Evolutionary conservation across 805 yeast species (phyloP).

Genomic region (Candida sphagnicola): DNA sequence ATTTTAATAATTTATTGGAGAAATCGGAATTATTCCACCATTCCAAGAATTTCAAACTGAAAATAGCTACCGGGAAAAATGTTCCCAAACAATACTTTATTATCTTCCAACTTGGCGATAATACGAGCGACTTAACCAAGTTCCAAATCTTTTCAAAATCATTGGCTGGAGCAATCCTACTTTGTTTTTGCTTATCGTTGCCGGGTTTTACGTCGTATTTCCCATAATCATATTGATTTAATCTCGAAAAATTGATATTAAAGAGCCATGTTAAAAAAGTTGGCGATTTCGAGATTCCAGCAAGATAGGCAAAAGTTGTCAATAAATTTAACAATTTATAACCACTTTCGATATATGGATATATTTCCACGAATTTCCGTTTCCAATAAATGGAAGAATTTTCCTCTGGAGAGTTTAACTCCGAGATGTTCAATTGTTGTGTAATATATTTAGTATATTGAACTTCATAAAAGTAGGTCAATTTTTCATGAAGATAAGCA

Average conservation of each 20-base stretch:
- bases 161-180: conserved; percentile 40
- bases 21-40: conserved; percentile 89
- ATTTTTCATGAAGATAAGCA: conserved; percentile 67
- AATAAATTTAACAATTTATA: conserved; percentile 49
- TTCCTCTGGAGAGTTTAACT: conserved; percentile 19
- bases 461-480: conserved; percentile 59
- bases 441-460: conserved; percentile 58
- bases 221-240: conserved; percentile 48
- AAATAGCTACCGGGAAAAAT: conserved; percentile 76
- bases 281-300: conserved; percentile 64
- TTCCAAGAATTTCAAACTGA: conserved; percentile 76
- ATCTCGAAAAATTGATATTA: conserved; percentile 61
- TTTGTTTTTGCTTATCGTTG: conserved; percentile 12
- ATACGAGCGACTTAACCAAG: conserved; percentile 17
- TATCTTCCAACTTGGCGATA: conserved; percentile 28
- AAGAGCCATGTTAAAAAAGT: conserved; percentile 57
- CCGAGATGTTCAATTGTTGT: conserved; percentile 31
- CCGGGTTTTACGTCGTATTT: conserved; percentile 20
- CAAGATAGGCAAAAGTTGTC: conserved; percentile 60
- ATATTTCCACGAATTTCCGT: conserved; percentile 49
- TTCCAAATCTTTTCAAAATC: conserved; percentile 29
- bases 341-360: conserved; percentile 54
- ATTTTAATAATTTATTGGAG: conserved; percentile 52
- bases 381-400: conserved; percentile 24
- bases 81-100: conserved; percentile 39